Percentiles rank a stretch among this genome's conserved stretches.
Evolutionary conservation across 2,329 filamentous ascomycete species (phyloP).

Genomic region (Pseudogymnoascus sp.): DNA sequence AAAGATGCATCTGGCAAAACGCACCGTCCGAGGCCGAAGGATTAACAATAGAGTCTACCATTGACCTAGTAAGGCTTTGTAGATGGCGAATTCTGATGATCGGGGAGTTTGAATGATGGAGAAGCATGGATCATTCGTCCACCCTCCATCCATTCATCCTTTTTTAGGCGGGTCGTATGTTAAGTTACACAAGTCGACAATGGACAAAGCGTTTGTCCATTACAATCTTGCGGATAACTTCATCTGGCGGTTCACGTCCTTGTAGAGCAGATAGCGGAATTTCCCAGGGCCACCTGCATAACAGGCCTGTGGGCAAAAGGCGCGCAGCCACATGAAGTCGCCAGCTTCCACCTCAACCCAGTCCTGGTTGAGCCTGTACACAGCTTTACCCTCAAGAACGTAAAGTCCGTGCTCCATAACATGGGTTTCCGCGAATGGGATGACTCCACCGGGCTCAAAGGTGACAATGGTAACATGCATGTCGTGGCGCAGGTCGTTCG

Average conservation of each 20-base stretch:
- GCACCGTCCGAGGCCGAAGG: not conserved
- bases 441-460: constrained; percentile 1
- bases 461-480: constrained; percentile 8
- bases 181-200: not conserved
- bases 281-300: constrained; percentile 5
- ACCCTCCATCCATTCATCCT: not conserved
- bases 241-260: constrained; percentile 8
- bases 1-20: not conserved
- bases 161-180: not conserved
- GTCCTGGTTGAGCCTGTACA: constrained; percentile 6
- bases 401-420: constrained; percentile 4
- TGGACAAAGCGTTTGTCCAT: not conserved
- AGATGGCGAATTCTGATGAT: not conserved
- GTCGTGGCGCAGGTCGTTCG: constrained; percentile 8
- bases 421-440: constrained; percentile 3
- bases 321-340: constrained; percentile 8
- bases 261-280: constrained; percentile 8
- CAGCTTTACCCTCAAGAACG: not conserved
- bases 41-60: not conserved
- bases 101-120: not conserved
- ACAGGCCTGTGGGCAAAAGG: constrained; percentile 3
- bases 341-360: constrained; percentile 6
- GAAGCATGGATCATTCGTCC: not conserved
- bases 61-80: not conserved
- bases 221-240: not conserved